phyloP scores from a whole-genome alignment of 345 rosid species.

The Mercurialis annua region DNA sequence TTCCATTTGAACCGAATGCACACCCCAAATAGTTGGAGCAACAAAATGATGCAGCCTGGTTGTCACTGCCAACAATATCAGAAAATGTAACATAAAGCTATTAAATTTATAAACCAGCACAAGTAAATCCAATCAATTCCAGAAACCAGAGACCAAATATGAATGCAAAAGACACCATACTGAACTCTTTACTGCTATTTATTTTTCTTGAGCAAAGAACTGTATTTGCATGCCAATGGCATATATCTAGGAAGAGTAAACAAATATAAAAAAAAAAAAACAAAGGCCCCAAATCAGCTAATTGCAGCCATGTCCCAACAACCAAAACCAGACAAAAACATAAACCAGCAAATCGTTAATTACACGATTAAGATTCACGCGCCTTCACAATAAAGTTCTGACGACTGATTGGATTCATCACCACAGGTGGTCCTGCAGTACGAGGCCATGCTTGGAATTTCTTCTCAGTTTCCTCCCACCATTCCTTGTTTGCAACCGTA shows the following conservation, averaged over 20 bases:
- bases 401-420: constrained; percentile 91
- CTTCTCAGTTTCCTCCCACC: constrained; percentile 91
- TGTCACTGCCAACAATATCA: no score
- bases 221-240: background rate
- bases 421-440: constrained; percentile 91
- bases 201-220: background rate
- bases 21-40: no score
- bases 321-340: background rate
- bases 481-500: constrained; percentile 60
- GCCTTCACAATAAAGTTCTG: constrained; percentile 84
- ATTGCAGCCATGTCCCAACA: background rate
- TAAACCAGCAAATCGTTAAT: background rate
- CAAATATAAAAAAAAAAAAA: background rate
- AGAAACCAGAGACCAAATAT: no score
- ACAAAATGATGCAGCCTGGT: no score
- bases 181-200: constrained; percentile 1
- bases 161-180: no score
- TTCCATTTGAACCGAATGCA: no score
- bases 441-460: constrained; percentile 97
- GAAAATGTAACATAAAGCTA: no score
- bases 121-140: no score
- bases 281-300: constrained; percentile 7
- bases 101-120: no score
- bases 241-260: no score
- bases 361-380: constrained; percentile 32